A percentile compares a stretch with the other conserved stretches of the same genome.
phyloP scores from a whole-genome alignment of 495 filamentous ascomycete species.

The Lasiosphaeria miniovina region DNA sequence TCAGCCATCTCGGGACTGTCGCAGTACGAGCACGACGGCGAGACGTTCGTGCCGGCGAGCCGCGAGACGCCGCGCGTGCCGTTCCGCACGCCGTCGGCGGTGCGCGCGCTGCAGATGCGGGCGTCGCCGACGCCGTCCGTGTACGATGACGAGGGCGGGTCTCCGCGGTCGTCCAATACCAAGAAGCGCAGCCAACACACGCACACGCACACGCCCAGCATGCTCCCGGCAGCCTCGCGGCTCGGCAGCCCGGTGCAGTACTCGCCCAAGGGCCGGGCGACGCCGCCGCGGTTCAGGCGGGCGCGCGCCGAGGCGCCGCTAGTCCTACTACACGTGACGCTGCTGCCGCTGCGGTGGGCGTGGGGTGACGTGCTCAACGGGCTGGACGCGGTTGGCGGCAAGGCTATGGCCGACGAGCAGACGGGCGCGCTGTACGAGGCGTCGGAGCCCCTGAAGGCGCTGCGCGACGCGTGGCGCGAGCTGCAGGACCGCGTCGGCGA shows the following conservation, averaged over 20 bases:
- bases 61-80: conserved; percentile 35
- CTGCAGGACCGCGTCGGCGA: conserved; percentile 72
- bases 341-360: conserved; percentile 68
- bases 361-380: conserved; percentile 58
- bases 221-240: conserved; percentile 47
- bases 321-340: conserved; percentile 81
- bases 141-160: conserved; percentile 35
- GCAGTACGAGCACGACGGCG: conserved; percentile 39
- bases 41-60: conserved; percentile 34
- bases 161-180: no score
- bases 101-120: conserved; percentile 72
- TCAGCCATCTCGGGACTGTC: conserved; percentile 44
- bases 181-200: no score
- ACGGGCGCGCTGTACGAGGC: conserved; percentile 31
- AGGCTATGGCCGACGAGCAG: conserved; percentile 20
- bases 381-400: conserved; percentile 27
- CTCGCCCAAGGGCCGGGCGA: conserved; percentile 59
- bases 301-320: conserved; percentile 59
- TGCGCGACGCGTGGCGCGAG: conserved; percentile 70
- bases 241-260: conserved; percentile 50
- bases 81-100: conserved; percentile 65
- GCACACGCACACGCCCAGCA: conserved; percentile 25
- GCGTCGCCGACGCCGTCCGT: conserved; percentile 57
- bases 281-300: conserved; percentile 45
- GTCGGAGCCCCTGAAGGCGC: conserved; percentile 52